phyloP scores from a whole-genome alignment of 257 asterid species.

The Rhazya stricta region DNA sequence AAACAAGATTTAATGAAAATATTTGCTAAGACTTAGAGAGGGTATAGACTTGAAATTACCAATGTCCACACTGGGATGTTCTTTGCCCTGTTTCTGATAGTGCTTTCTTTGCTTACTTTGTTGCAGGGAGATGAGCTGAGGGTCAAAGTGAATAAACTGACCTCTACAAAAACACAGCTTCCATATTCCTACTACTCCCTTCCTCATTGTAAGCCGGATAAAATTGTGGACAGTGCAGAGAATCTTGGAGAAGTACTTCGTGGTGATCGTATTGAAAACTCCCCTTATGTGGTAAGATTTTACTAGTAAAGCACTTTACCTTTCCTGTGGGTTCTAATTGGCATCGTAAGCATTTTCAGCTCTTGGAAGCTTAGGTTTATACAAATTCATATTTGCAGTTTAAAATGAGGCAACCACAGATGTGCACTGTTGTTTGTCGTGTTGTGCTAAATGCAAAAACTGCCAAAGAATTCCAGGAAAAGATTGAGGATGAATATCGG shows the following conservation, averaged over 20 bases:
- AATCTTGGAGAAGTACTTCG: constrained; percentile 46
- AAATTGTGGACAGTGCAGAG: constrained; percentile 41
- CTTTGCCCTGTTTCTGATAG: neutral
- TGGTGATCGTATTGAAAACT: constrained; percentile 50
- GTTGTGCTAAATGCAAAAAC: constrained; percentile 36
- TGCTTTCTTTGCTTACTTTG: neutral
- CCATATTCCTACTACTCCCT: constrained; percentile 40
- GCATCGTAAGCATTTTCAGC: neutral
- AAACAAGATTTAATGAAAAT: neutral
- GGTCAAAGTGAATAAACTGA: constrained; percentile 49
- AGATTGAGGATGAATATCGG: constrained; percentile 43
- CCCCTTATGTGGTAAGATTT: constrained; percentile 30
- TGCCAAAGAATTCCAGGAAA: constrained; percentile 42
- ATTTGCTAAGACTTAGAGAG: neutral
- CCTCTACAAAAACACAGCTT: constrained; percentile 40
- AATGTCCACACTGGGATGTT: neutral
- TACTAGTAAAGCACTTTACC: neutral
- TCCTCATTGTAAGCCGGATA: constrained; percentile 32
- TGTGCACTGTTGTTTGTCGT: constrained; percentile 36
- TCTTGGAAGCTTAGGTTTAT: constrained; percentile 8
- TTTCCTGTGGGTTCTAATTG: neutral
- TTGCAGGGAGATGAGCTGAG: constrained; percentile 40
- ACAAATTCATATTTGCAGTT: constrained; percentile 25
- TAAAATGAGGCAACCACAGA: constrained; percentile 42
- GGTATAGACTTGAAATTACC: neutral